Evolutionary conservation across 768 basidiomycete species (phyloP).

Genomic region (Pluteus cervinus): DNA sequence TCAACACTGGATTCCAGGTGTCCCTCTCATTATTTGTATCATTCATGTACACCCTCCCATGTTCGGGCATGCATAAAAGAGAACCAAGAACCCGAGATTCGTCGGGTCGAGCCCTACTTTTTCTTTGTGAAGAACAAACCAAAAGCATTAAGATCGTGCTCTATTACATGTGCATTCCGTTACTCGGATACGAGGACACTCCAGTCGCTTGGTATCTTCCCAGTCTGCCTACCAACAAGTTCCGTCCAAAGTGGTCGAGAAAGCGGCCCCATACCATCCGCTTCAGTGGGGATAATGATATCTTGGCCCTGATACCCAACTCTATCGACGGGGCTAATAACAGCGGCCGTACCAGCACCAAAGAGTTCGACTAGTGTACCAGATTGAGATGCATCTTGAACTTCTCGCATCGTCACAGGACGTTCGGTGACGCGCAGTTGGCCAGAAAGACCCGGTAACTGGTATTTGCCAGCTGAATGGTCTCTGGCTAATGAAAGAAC

Average conservation of each 20-base stretch:
- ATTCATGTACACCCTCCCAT: no score
- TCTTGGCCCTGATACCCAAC: conserved; percentile 71
- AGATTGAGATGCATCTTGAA: conserved; percentile 49
- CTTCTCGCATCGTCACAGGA: conserved; percentile 69
- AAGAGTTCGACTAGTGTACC: conserved; percentile 78
- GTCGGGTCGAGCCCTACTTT: no score
- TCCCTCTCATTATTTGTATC: no score
- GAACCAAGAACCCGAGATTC: no score
- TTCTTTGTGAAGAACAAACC: no score
- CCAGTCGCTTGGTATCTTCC: conserved; percentile 75
- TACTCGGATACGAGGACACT: conserved; percentile 43
- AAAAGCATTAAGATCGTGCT: no score
- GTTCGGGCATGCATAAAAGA: no score
- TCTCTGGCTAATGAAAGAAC: conserved; percentile 66
- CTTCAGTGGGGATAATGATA: conserved; percentile 55
- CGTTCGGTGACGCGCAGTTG: conserved; percentile 61
- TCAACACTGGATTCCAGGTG: no score
- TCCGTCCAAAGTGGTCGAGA: conserved; percentile 65
- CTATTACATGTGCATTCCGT: no score
- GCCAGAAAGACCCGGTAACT: conserved; percentile 45
- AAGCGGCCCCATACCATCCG: conserved; percentile 76
- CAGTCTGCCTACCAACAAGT: conserved; percentile 79
- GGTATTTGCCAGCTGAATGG: conserved; percentile 42
- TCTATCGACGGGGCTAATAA: conserved; percentile 64
- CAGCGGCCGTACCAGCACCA: conserved; percentile 75